phyloP scores from a whole-genome alignment of 371 early-diverging fungal genomes.

The Rhizomucor miehei region DNA sequence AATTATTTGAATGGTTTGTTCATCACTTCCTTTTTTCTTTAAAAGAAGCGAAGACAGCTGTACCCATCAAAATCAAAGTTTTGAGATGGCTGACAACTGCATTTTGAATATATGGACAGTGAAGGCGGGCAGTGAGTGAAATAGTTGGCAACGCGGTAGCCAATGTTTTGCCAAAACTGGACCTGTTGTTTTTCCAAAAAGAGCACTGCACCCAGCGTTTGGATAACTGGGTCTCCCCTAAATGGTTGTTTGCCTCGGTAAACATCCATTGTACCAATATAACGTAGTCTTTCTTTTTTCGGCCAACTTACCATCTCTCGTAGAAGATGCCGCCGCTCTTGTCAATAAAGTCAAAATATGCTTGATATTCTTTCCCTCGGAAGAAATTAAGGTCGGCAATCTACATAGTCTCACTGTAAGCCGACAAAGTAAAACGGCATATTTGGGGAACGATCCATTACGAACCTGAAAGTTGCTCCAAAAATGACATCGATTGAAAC shows the following conservation, averaged over 20 bases:
- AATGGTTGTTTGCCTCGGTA: conserved; percentile 1
- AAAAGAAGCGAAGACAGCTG: conserved; percentile 37
- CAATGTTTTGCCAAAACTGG: conserved; percentile 45
- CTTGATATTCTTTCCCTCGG: conserved; percentile 58
- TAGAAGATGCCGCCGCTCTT: conserved; percentile 86
- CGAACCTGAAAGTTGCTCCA: conserved; percentile 62
- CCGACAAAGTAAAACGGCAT: too few species aligned
- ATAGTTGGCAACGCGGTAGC: conserved; percentile 35
- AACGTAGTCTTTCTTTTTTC: not conserved
- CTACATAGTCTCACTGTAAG: conserved; percentile 11
- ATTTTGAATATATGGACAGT: conserved; percentile 18
- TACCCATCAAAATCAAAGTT: conserved; percentile 43
- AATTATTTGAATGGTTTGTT: not conserved
- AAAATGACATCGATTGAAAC: conserved; percentile 78
- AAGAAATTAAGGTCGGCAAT: conserved; percentile 42
- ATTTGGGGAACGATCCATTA: not conserved
- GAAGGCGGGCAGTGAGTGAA: conserved; percentile 39
- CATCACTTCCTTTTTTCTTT: not conserved
- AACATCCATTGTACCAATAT: not conserved
- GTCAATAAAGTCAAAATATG: conserved; percentile 83
- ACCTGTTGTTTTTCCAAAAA: conserved; percentile 38
- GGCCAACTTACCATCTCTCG: conserved; percentile 62
- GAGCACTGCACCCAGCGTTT: conserved; percentile 32
- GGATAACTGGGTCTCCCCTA: conserved; percentile 46
- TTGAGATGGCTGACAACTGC: conserved; percentile 35